Evolutionary conservation across 768 basidiomycete genomes (phyloP).

Genomic region (Boletus vermiculosoides): DNA sequence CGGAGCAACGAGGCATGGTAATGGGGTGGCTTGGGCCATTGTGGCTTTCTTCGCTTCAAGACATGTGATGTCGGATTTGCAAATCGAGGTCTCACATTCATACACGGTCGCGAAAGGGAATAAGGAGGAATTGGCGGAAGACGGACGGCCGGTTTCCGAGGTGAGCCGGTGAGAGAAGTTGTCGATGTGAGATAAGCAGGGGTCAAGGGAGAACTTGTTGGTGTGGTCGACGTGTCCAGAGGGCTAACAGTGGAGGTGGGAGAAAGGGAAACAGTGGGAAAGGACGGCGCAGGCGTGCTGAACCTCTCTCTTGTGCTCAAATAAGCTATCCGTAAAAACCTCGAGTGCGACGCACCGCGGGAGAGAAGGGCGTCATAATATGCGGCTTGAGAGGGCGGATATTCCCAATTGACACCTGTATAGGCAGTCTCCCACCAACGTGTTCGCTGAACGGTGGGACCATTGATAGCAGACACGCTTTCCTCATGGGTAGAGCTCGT

Average conservation of each 20-base stretch:
- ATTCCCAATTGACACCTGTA: constrained; percentile 22
- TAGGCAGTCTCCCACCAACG: constrained; percentile 14
- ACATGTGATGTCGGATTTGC: constrained; percentile 5
- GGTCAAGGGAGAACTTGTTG: background rate
- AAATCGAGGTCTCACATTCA: constrained; percentile 2
- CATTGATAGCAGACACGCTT: background rate
- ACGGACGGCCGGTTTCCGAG: background rate
- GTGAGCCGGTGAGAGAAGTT: background rate
- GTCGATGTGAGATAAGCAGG: background rate
- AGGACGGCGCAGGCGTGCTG: background rate
- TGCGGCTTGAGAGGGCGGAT: constrained; percentile 14
- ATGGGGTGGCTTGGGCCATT: constrained; percentile 28
- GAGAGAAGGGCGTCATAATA: constrained; percentile 23
- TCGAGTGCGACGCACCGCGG: constrained; percentile 28
- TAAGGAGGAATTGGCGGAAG: background rate
- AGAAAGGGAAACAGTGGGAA: background rate
- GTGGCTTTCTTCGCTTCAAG: constrained; percentile 13
- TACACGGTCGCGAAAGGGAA: constrained; percentile 7
- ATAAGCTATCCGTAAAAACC: constrained; percentile 28
- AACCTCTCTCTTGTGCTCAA: constrained; percentile 9
- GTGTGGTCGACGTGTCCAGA: background rate
- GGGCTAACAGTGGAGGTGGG: background rate
- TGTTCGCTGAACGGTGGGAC: constrained; percentile 3
- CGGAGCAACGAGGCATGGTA: constrained; percentile 30
- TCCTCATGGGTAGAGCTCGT: constrained; percentile 5